Conservation (phyloP, 2,329 filamentous ascomycete genomes). For the Cladosporium sp. region DNA sequence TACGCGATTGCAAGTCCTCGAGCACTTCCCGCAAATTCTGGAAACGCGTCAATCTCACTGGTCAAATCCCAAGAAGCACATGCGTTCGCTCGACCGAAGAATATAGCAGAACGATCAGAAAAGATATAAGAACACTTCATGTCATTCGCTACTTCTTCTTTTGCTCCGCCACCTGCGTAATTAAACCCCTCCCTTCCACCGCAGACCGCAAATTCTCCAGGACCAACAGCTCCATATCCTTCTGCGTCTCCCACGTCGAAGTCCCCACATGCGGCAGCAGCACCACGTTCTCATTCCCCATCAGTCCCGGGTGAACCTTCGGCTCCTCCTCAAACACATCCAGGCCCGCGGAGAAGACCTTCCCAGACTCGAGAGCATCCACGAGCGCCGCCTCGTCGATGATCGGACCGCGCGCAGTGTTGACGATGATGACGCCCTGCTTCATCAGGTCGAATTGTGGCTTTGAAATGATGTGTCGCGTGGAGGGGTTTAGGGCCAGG, state of each 20-base stretch:
- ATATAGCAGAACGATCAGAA: not conserved
- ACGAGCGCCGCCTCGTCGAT: conserved; percentile 59
- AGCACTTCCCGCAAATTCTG: not conserved
- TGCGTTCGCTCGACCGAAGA: no score
- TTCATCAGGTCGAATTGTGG: conserved; percentile 56
- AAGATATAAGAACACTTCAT: not conserved
- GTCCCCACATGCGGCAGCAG: conserved; percentile 63
- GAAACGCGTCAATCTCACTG: not conserved
- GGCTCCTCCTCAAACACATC: conserved; percentile 62
- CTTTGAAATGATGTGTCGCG: conserved; percentile 54
- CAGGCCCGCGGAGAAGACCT: conserved; percentile 55
- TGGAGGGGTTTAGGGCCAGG: conserved; percentile 51
- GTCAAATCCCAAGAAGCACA: not conserved
- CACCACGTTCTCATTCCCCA: conserved; percentile 53
- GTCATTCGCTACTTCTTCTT: conserved; percentile 36
- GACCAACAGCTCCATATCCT: conserved; percentile 59
- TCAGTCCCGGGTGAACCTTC: conserved; percentile 52
- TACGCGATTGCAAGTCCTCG: no score
- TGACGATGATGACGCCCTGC: conserved; percentile 57
- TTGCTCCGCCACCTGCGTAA: conserved; percentile 64
- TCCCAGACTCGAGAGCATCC: conserved; percentile 54
- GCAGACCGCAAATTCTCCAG: conserved; percentile 58
- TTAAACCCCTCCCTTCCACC: conserved; percentile 56
- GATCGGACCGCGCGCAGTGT: conserved; percentile 58
- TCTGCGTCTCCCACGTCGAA: conserved; percentile 51